A percentile compares a stretch with the other conserved stretches of the same genome.
phyloP scores from a whole-genome alignment of 306 rosid species.

The Oemleria cerasiformis region DNA sequence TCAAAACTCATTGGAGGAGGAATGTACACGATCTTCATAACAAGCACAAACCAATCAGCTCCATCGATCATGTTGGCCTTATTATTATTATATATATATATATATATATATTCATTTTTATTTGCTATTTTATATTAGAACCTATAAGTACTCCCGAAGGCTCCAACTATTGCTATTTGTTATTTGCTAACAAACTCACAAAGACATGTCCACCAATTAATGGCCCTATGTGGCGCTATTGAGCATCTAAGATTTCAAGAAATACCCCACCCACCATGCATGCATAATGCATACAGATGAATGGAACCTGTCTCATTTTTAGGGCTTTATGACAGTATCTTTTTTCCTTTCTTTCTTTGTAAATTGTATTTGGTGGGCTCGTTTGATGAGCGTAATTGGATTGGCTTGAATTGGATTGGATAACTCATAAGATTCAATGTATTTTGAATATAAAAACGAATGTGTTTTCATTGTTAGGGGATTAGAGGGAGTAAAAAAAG shows the following conservation, averaged over 20 bases:
- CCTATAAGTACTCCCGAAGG: not conserved
- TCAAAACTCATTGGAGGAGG: conserved; percentile 22
- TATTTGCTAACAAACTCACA: conserved; percentile 7
- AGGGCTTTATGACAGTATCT: not conserved
- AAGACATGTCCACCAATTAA: conserved; percentile 18
- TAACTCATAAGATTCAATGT: no score
- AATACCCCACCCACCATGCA: conserved; percentile 30
- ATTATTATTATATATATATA: not conserved
- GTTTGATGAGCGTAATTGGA: no score
- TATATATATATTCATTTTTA: not conserved
- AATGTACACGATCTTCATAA: not conserved
- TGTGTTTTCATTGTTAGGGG: no score
- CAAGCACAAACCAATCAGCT: not conserved
- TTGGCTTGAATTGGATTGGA: no score
- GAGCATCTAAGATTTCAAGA: conserved; percentile 48
- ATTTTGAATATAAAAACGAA: no score
- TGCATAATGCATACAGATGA: conserved; percentile 18
- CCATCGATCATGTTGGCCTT: no score
- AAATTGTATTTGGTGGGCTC: not conserved
- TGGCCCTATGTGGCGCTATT: conserved; percentile 4
- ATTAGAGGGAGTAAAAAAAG: no score
- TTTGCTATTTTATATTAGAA: not conserved
- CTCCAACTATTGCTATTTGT: no score
- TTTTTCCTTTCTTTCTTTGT: not conserved
- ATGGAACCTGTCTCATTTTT: conserved; percentile 30